Base-by-base conservation (phyloP, 169 alveolate species). In the Eimeria nieschulzi region DNA sequence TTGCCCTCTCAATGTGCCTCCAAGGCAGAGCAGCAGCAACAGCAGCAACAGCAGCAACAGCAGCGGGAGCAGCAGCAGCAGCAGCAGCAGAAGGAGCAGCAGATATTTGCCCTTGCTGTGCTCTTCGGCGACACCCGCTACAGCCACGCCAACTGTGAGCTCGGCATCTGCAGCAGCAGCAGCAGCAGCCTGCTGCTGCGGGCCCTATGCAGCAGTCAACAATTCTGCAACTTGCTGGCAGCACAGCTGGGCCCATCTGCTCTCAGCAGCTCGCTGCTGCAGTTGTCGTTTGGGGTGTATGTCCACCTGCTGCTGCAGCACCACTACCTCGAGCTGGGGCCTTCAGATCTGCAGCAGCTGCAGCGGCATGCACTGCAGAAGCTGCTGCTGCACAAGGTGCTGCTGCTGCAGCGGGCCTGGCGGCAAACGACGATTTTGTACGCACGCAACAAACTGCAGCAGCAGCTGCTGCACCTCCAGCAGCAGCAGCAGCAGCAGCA, bases 401-500 rank as follows among this genome's bases (percentile, higher is more conserved):
- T 56, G 64, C 64, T 56, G 64, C 9, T 56, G 64, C 64, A 56
- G 64, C 64, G 64, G n/a, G 64, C 64, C 13, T 56, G 64, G 64
- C 64, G 64, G 64, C 64, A 56, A 56, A 56, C 64, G n/a, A 56
- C 64, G 64, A 56, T 13, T 56, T 56, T 56, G 64, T 56, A 56
- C 64, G 64, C 13, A 10, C 13, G 64, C n/a, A 56, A 56, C 13
- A 9, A 39, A 26, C 83, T 73, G 85, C 85, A 54, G 70, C 85
- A 76, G 85, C 85, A 9, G 23, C 9, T 9, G 25, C 79, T 5
- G 46, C 79, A 70, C 54, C 79, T 10, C 6, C 79, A 63, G 72
- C 59, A 26, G 33, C 80, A 71, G 80, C 80, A 72, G 83, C 83
- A 72, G 83, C 83, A 72, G 83, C 83, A 72, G 83, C 83, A 72